A percentile compares a stretch with the other conserved stretches of the same genome.
These are phyloP conservation scores for Emericellopsis atlantica DNA, from an alignment of 2,329 filamentous ascomycete species.

Conservation along the genomic window DNA sequence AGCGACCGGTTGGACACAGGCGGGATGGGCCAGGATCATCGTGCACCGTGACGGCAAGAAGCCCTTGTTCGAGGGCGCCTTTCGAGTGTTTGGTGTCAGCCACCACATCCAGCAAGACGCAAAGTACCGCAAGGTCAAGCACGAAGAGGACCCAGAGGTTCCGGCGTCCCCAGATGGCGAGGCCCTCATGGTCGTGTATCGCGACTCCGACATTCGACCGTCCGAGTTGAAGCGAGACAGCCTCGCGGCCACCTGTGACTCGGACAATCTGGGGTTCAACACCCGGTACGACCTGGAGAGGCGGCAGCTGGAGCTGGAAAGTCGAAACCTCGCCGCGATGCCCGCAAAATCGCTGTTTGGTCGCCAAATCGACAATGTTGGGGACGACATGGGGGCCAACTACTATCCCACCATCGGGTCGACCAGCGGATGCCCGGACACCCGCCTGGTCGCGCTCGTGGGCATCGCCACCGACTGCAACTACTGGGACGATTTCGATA, in stretches of 20 bases:
- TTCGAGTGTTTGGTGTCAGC: slow-evolving; percentile 67
- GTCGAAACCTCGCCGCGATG: slow-evolving; percentile 37
- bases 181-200: slow-evolving; percentile 82
- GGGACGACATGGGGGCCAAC: slow-evolving; percentile 62
- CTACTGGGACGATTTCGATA: slow-evolving; percentile 63
- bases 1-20: slow-evolving; percentile 57
- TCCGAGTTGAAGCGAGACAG: slow-evolving; percentile 36
- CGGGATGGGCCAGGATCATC: slow-evolving; percentile 77
- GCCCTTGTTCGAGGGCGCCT: slow-evolving; percentile 84
- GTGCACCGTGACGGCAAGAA: slow-evolving; percentile 62
- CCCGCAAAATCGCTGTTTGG: slow-evolving; percentile 57
- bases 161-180: slow-evolving; percentile 33
- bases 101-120: slow-evolving; percentile 74
- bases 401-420: slow-evolving; percentile 67
- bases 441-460: slow-evolving; percentile 82
- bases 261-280: slow-evolving; percentile 75
- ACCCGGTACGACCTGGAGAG: slow-evolving; percentile 54
- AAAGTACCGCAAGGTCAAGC: slow-evolving; percentile 62
- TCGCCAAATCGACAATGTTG: slow-evolving; percentile 57
- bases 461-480: slow-evolving; percentile 90
- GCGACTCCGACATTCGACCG: slow-evolving; percentile 71
- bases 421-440: slow-evolving; percentile 72
- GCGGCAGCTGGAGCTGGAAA: not conserved
- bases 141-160: slow-evolving; percentile 57
- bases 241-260: slow-evolving; percentile 45